These are phyloP conservation scores for Rubia balearica DNA, from an alignment of 305 asterid genomes.

Conservation along the genomic window DNA sequence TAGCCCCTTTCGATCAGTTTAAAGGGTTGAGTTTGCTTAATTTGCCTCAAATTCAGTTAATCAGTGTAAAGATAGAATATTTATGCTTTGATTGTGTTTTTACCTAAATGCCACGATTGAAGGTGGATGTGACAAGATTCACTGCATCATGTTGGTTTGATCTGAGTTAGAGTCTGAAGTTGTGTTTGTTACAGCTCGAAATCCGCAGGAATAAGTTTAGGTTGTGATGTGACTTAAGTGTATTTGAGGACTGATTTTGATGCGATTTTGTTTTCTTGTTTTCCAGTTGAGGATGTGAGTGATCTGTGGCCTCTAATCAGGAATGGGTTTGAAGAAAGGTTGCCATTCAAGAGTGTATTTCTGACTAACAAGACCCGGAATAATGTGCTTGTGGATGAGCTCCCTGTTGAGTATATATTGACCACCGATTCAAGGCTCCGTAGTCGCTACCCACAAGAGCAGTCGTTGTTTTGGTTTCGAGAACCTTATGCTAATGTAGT, in stretches of 20 bases:
- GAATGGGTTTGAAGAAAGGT: constrained; percentile 71
- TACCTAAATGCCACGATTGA: background rate
- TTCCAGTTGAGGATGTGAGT: constrained; percentile 93
- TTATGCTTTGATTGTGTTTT: background rate
- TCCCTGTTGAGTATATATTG: constrained; percentile 83
- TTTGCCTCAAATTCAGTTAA: background rate
- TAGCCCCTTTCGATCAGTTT: background rate
- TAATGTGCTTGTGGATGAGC: constrained; percentile 69
- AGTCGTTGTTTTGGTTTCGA: constrained; percentile 85
- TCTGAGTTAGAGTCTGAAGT: background rate
- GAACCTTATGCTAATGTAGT: constrained; percentile 92
- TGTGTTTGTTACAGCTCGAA: background rate
- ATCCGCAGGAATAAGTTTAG: background rate
- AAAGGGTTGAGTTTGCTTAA: background rate
- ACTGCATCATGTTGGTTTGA: background rate
- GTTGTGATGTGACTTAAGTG: background rate
- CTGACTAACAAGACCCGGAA: constrained; percentile 95
- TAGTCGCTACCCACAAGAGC: constrained; percentile 94
- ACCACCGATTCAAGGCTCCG: constrained; percentile 97
- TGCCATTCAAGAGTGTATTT: constrained; percentile 65
- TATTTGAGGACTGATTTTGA: constrained; percentile 9
- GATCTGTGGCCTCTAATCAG: constrained; percentile 89
- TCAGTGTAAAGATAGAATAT: background rate
- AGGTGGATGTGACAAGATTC: background rate
- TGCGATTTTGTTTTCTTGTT: constrained; percentile 9